Evolutionary conservation across 2,329 filamentous ascomycete genomes (phyloP).

Genomic region (Fusarium secorum): DNA sequence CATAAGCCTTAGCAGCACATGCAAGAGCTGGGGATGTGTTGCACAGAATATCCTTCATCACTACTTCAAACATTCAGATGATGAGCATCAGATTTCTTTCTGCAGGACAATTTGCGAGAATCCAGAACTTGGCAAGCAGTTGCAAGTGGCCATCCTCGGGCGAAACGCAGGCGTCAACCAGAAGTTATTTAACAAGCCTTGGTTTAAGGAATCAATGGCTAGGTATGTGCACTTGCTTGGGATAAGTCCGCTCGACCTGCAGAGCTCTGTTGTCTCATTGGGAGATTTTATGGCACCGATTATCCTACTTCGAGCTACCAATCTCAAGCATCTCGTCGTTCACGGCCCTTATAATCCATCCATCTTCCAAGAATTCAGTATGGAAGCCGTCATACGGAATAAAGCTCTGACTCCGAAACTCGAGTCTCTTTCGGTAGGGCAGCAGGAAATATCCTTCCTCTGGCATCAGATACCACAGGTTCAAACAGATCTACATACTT

Average conservation of each 20-base stretch:
- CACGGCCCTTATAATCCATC: neutral
- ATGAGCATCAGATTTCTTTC: neutral
- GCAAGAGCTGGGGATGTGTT: neutral
- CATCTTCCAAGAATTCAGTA: neutral
- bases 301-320: neutral
- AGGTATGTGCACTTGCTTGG: neutral
- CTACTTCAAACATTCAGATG: neutral
- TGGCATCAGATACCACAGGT: neutral
- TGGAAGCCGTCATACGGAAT: neutral
- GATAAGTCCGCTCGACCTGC: neutral
- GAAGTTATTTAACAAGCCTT: fast-evolving
- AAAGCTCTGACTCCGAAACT: neutral
- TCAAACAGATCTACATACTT: neutral
- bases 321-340: neutral
- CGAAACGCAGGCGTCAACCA: neutral
- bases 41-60: constrained; percentile 17
- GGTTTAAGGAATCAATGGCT: neutral
- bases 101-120: neutral
- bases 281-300: neutral
- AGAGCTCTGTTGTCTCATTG: neutral
- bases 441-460: neutral
- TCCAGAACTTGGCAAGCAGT: neutral
- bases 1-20: neutral
- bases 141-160: neutral
- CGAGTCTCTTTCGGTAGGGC: neutral